Conservation (phyloP, 257 asterid species). For the Solanum pinnatisectum region DNA sequence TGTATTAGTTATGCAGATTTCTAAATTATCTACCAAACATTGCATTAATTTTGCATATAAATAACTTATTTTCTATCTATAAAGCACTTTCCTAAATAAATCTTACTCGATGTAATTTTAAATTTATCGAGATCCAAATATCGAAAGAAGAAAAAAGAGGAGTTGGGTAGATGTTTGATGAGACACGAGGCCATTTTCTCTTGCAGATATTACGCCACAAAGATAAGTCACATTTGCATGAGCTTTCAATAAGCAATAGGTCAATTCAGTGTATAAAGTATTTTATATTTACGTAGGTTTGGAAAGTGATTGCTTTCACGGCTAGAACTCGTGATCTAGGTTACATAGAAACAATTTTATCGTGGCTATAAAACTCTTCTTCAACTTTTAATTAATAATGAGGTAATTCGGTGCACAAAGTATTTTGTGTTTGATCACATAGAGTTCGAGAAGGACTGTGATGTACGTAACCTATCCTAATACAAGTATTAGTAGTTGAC, state of each 20-base stretch:
- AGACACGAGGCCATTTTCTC: background rate
- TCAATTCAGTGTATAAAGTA: background rate
- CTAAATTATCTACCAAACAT: no score
- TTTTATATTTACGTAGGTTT: background rate
- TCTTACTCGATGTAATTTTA: no score
- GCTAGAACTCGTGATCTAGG: background rate
- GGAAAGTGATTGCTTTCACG: background rate
- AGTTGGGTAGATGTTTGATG: background rate
- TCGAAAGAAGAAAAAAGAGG: no score
- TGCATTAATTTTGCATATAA: no score
- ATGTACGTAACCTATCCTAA: background rate
- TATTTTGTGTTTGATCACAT: background rate
- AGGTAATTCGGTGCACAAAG: background rate
- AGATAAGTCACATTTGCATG: background rate
- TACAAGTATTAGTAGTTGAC: background rate
- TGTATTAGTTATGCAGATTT: no score
- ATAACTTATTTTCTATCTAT: no score
- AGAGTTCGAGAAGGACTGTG: background rate
- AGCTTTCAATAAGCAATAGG: background rate
- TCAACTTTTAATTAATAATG: background rate
- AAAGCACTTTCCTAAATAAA: no score
- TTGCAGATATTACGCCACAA: background rate
- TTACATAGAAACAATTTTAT: background rate
- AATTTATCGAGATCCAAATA: no score
- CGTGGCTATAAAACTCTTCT: background rate